Evolutionary conservation across 108 stramenopile genomes (phyloP).

Genomic region (Asterionellopsis glacialis): DNA sequence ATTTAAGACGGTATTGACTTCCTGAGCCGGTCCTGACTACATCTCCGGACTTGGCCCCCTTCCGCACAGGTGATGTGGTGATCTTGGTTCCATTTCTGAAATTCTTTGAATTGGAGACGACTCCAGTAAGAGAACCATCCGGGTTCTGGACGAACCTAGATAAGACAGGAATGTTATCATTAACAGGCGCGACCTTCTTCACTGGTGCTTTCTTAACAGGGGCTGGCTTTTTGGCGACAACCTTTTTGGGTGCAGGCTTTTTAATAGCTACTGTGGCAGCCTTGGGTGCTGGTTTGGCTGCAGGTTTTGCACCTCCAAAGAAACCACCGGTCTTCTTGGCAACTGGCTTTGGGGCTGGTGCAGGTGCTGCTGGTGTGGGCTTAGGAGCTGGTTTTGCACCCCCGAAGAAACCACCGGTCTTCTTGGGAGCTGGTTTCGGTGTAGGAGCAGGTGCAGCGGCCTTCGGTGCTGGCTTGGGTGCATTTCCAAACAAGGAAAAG

Average conservation of each 20-base stretch:
- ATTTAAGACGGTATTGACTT: slow-evolving; percentile 73
- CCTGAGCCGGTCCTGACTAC: slow-evolving; percentile 77
- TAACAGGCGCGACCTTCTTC: slow-evolving; percentile 25
- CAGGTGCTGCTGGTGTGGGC: slow-evolving; percentile 11
- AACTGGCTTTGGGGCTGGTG: slow-evolving; percentile 19
- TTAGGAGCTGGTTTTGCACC: slow-evolving; percentile 19
- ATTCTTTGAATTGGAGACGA: slow-evolving; percentile 60
- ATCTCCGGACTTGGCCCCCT: slow-evolving; percentile 65
- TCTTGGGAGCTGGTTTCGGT: slow-evolving; percentile 17
- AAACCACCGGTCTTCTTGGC: background rate
- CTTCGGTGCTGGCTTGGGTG: slow-evolving; percentile 1
- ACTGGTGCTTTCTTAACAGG: slow-evolving; percentile 12
- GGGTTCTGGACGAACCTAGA: slow-evolving; percentile 70
- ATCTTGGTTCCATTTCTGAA: slow-evolving; percentile 77
- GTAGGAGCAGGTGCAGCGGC: background rate
- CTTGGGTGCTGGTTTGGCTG: slow-evolving; percentile 12
- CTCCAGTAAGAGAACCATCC: slow-evolving; percentile 78
- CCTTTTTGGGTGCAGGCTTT: slow-evolving; percentile 11
- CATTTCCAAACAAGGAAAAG: slow-evolving; percentile 20
- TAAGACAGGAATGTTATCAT: slow-evolving; percentile 62
- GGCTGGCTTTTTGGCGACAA: background rate
- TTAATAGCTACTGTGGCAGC: slow-evolving; percentile 10
- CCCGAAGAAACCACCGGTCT: slow-evolving; percentile 9
- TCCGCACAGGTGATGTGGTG: slow-evolving; percentile 75
- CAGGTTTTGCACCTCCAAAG: slow-evolving; percentile 14